Percentiles rank a stretch among this genome's conserved stretches.
Conservation (phyloP, 2,329 filamentous ascomycete genomes). For the Fusarium sulawesiense region DNA sequence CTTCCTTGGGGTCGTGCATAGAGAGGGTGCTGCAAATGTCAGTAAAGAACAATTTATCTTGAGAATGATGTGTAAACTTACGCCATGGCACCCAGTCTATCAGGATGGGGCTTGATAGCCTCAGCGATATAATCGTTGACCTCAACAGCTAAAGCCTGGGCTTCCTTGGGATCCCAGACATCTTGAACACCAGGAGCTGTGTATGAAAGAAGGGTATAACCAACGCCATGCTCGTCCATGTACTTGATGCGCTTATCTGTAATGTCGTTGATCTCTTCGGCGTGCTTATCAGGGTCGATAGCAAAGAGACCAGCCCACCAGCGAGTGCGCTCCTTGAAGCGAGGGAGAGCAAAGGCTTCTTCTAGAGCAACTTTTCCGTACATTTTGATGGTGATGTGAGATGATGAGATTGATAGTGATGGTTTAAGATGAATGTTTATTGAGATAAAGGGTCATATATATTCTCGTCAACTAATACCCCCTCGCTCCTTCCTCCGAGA, state of each 20-base stretch:
- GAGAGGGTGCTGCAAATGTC: slow-evolving; percentile 54
- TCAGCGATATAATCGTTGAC: slow-evolving; percentile 57
- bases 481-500: not conserved
- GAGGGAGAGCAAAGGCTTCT: slow-evolving; percentile 70
- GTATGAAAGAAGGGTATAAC: slow-evolving; percentile 61
- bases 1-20: slow-evolving; percentile 65
- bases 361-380: slow-evolving; percentile 71
- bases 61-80: slow-evolving; percentile 29
- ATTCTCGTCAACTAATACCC: not conserved
- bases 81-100: slow-evolving; percentile 61
- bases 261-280: slow-evolving; percentile 62
- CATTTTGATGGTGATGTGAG: slow-evolving; percentile 52
- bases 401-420: not conserved
- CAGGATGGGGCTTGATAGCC: slow-evolving; percentile 52
- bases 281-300: slow-evolving; percentile 68
- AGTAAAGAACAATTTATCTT: not conserved
- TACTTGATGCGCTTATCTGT: slow-evolving; percentile 56
- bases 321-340: slow-evolving; percentile 66
- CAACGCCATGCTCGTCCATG: slow-evolving; percentile 60
- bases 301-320: slow-evolving; percentile 73
- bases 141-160: slow-evolving; percentile 56
- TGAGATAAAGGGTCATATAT: not conserved
- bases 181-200: slow-evolving; percentile 63
- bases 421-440: too few species aligned
- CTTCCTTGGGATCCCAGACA: slow-evolving; percentile 55